These are phyloP conservation scores for Ceratocystis huliohia DNA, from an alignment of 2,329 filamentous ascomycete genomes.

Conservation along the genomic window DNA sequence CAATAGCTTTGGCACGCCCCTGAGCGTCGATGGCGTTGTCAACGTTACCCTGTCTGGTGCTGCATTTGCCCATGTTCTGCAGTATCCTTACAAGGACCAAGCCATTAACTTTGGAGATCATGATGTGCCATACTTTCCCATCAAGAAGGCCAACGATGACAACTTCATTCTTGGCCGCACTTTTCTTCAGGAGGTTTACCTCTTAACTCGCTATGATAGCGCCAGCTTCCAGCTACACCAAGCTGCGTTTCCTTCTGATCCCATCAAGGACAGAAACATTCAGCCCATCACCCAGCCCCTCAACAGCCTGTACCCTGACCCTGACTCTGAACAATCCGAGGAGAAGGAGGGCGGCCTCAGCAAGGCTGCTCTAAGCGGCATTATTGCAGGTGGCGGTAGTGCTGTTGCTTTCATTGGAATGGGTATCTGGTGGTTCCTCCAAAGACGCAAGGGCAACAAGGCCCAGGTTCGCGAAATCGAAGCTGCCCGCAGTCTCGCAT, in stretches of 20 bases:
- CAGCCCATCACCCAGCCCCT: slow-evolving; percentile 27
- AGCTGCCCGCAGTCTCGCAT: slow-evolving; percentile 18
- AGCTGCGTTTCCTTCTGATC: slow-evolving; percentile 39
- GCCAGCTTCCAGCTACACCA: slow-evolving; percentile 43
- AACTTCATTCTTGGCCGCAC: slow-evolving; percentile 52
- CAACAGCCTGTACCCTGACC: slow-evolving; percentile 37
- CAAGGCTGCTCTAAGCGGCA: slow-evolving; percentile 33
- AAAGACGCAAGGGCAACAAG: slow-evolving; percentile 28
- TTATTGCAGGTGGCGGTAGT: slow-evolving; percentile 34
- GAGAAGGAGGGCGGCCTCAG: slow-evolving; percentile 26
- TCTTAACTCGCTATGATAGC: slow-evolving; percentile 45
- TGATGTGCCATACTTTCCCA: slow-evolving; percentile 50
- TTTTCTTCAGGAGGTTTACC: slow-evolving; percentile 57
- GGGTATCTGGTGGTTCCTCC: slow-evolving; percentile 29
- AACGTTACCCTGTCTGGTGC: slow-evolving; percentile 43
- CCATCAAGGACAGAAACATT: slow-evolving; percentile 32
- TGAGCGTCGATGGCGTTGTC: slow-evolving; percentile 38
- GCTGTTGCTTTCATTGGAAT: slow-evolving; percentile 27
- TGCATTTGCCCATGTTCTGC: slow-evolving; percentile 39
- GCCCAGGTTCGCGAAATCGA: slow-evolving; percentile 4
- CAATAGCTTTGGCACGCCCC: slow-evolving; percentile 39
- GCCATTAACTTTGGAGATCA: slow-evolving; percentile 34
- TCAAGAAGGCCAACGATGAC: slow-evolving; percentile 43
- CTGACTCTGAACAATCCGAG: slow-evolving; percentile 24
- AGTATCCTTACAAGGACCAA: slow-evolving; percentile 37